Evolutionary conservation across 2,329 filamentous ascomycete genomes (phyloP).

Genomic region (Pseudogymnoascus sp.): DNA sequence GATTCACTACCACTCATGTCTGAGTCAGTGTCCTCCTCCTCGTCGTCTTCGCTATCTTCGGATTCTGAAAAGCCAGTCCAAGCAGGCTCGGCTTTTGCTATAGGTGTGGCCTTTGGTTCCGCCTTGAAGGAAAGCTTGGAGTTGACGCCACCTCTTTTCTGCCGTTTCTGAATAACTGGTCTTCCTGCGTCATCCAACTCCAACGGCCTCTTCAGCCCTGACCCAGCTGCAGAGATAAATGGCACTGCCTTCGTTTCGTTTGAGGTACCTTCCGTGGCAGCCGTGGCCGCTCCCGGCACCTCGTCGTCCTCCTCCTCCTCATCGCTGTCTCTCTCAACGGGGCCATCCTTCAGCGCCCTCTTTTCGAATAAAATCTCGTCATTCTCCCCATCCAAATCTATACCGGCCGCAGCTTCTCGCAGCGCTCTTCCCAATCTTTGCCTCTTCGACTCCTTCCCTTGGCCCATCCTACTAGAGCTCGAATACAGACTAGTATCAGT

Average conservation of each 20-base stretch:
- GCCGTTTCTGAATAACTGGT: constrained; percentile 75
- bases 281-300: constrained; percentile 11
- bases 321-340: constrained; percentile 24
- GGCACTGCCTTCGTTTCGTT: background rate
- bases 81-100: constrained; percentile 38
- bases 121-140: constrained; percentile 40
- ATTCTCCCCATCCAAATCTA: constrained; percentile 34
- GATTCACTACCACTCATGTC: constrained; percentile 13
- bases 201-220: constrained; percentile 76
- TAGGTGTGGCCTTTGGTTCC: constrained; percentile 30
- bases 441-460: constrained; percentile 61
- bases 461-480: constrained; percentile 70
- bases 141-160: constrained; percentile 57
- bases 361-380: constrained; percentile 47
- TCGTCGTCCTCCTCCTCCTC: constrained; percentile 24
- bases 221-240: background rate
- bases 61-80: constrained; percentile 51
- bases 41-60: constrained; percentile 15
- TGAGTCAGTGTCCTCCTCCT: constrained; percentile 15
- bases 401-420: constrained; percentile 56
- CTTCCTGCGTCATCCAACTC: constrained; percentile 66
- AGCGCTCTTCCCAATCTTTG: constrained; percentile 58
- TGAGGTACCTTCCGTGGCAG: constrained; percentile 4
- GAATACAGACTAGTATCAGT: constrained; percentile 75
- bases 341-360: constrained; percentile 24